Evolutionary conservation across 106 monocot species (phyloP).

Genomic region (Dioscorea zingiberensis): DNA sequence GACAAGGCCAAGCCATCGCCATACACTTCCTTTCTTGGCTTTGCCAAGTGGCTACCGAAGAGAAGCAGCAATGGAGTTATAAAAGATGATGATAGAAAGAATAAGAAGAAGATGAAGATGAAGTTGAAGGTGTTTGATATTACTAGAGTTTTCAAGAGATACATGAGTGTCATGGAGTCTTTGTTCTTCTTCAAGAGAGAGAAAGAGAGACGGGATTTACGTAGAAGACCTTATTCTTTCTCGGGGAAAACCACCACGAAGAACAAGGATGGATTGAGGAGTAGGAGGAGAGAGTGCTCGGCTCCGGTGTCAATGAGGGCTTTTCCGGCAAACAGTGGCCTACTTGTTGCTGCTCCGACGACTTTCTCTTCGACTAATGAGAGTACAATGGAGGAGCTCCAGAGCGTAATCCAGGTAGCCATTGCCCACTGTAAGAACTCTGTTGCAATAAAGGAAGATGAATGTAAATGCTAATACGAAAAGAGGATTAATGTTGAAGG

Average conservation of each 20-base stretch:
- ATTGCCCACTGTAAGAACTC: conserved; percentile 93
- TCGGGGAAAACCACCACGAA: conserved; percentile 27
- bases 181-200: conserved; percentile 18
- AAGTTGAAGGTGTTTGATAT: conserved; percentile 24
- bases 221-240: conserved; percentile 54
- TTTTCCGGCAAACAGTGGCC: conserved; percentile 77
- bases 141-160: conserved; percentile 42
- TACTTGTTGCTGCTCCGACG: conserved; percentile 29
- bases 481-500: no score
- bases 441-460: conserved; percentile 21
- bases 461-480: conserved; percentile 1
- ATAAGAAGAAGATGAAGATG: conserved; percentile 9
- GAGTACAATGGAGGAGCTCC: conserved; percentile 97
- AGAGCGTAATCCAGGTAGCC: conserved; percentile 82
- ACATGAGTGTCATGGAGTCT: conserved; percentile 26
- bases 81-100: neutral
- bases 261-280: conserved; percentile 19
- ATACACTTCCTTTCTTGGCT: conserved; percentile 24
- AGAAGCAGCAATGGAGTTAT: neutral
- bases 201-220: conserved; percentile 23
- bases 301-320: conserved; percentile 70
- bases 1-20: conserved; percentile 11
- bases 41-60: conserved; percentile 24
- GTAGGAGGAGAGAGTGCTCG: conserved; percentile 42
- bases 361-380: conserved; percentile 40